Evolutionary conservation across 306 rosid species (phyloP).

Genomic region (Lathyrus aphaca): DNA sequence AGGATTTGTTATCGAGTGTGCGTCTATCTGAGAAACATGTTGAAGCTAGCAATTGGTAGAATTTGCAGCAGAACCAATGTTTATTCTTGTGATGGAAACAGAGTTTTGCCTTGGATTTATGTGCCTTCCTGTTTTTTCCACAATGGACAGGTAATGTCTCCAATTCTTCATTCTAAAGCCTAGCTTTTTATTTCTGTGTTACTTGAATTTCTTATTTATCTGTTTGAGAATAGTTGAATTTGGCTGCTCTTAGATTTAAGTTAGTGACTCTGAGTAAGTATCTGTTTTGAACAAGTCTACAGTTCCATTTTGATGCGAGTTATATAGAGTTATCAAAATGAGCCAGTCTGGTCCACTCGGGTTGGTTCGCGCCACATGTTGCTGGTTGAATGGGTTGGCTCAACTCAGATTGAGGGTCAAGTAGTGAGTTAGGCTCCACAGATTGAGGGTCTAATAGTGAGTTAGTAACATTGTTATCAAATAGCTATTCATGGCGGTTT

Average conservation of each 20-base stretch:
- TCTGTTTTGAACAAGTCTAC: slow-evolving; percentile 11
- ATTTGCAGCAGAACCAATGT: slow-evolving; percentile 46
- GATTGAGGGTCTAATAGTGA: neutral
- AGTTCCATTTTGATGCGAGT: slow-evolving; percentile 22
- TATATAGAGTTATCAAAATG: neutral
- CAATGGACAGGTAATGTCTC: slow-evolving; percentile 63
- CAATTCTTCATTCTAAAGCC: neutral
- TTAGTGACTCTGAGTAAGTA: neutral
- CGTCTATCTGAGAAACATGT: slow-evolving; percentile 48
- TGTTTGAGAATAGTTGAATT: neutral
- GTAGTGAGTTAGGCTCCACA: no score
- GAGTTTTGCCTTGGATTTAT: slow-evolving; percentile 49
- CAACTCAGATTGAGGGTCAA: no score
- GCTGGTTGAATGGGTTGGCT: neutral
- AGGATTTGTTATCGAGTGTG: slow-evolving; percentile 9
- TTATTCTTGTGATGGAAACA: slow-evolving; percentile 50
- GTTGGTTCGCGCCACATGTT: neutral
- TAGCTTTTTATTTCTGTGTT: neutral
- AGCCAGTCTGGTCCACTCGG: neutral
- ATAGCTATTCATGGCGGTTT: no score
- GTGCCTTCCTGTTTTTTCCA: slow-evolving; percentile 56
- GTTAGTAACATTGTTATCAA: no score
- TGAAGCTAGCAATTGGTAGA: slow-evolving; percentile 61
- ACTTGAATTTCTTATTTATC: slow-evolving; percentile 17
- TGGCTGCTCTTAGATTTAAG: slow-evolving; percentile 17